Percentiles rank a stretch among this genome's conserved stretches.
Conservation (phyloP, 2,329 filamentous ascomycete genomes). For the Cladosporium sp. region DNA sequence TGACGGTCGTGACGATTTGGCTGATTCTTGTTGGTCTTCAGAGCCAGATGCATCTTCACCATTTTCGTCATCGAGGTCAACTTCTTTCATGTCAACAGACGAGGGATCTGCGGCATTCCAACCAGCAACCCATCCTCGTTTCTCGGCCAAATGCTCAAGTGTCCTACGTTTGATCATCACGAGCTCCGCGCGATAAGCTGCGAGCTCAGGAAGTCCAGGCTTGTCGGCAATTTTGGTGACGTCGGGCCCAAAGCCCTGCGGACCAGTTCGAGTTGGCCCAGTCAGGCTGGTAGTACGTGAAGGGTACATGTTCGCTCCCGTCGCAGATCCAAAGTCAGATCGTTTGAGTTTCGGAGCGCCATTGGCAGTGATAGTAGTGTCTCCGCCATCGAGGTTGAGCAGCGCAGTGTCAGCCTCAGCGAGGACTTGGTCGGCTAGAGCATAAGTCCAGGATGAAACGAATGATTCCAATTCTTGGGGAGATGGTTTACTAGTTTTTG, state of each 20-base stretch:
- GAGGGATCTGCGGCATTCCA: conserved; percentile 47
- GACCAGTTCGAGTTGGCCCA: conserved; percentile 10
- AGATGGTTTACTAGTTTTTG: conserved; percentile 1
- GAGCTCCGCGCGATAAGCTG: conserved; percentile 77
- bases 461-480: conserved; percentile 34
- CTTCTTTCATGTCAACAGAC: conserved; percentile 22
- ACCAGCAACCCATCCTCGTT: conserved; percentile 70
- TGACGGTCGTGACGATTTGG: background rate
- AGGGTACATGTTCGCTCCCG: conserved; percentile 30
- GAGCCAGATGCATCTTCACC: conserved; percentile 2
- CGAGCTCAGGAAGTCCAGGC: conserved; percentile 68
- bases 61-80: conserved; percentile 30
- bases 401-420: conserved; percentile 56
- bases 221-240: conserved; percentile 16
- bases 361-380: background rate
- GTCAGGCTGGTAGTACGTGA: conserved; percentile 27
- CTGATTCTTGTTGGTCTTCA: background rate
- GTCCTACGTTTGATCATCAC: conserved; percentile 75
- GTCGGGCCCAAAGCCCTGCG: conserved; percentile 16
- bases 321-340: conserved; percentile 23
- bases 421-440: conserved; percentile 70
- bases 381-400: background rate
- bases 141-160: conserved; percentile 68
- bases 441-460: conserved; percentile 73
- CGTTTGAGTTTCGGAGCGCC: conserved; percentile 13